A percentile compares a stretch with the other conserved stretches of the same genome.
phyloP scores from a whole-genome alignment of 2,329 filamentous ascomycete species.

The Gaeumannomyces sp. region DNA sequence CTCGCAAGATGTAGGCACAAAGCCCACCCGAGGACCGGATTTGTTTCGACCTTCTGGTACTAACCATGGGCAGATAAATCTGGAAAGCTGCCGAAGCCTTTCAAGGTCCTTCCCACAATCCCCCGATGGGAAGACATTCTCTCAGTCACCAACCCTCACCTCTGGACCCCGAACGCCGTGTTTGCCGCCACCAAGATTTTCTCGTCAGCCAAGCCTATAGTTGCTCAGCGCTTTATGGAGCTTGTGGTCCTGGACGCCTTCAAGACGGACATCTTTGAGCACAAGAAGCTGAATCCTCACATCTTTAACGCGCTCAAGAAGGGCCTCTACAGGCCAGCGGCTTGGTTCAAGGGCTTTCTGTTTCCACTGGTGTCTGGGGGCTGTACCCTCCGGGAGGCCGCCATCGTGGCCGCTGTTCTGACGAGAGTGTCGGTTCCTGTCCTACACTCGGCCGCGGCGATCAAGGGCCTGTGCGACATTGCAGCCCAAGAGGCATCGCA shows the following conservation, averaged over 20 bases:
- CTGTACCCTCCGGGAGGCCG: slow-evolving; percentile 88
- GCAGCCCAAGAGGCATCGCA: slow-evolving; percentile 81
- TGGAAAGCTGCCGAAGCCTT: slow-evolving; percentile 93
- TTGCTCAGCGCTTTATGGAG: slow-evolving; percentile 80
- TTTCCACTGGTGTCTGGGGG: slow-evolving; percentile 85
- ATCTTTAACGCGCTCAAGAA: slow-evolving; percentile 93
- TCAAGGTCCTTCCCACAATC: slow-evolving; percentile 50
- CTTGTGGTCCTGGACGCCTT: slow-evolving; percentile 86
- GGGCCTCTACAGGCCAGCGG: slow-evolving; percentile 83
- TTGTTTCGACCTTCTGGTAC: neutral
- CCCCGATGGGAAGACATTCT: slow-evolving; percentile 42
- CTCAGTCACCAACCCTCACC: slow-evolving; percentile 73
- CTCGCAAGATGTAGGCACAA: slow-evolving; percentile 58
- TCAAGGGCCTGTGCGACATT: slow-evolving; percentile 91
- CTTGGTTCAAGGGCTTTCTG: slow-evolving; percentile 91
- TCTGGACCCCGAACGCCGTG: slow-evolving; percentile 66
- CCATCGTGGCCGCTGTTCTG: slow-evolving; percentile 83
- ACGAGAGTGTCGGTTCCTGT: slow-evolving; percentile 82
- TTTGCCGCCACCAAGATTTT: slow-evolving; percentile 92
- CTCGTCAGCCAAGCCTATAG: slow-evolving; percentile 69
- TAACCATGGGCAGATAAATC: slow-evolving; percentile 57
- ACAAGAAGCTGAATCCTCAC: slow-evolving; percentile 91
- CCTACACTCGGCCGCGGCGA: slow-evolving; percentile 82
- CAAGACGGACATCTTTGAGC: slow-evolving; percentile 87
- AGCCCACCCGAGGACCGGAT: neutral